Evolutionary conservation across 306 rosid species (phyloP), one percentile per base, ranked within the genome.

Genomic region (Gillenia trifoliata): DNA sequence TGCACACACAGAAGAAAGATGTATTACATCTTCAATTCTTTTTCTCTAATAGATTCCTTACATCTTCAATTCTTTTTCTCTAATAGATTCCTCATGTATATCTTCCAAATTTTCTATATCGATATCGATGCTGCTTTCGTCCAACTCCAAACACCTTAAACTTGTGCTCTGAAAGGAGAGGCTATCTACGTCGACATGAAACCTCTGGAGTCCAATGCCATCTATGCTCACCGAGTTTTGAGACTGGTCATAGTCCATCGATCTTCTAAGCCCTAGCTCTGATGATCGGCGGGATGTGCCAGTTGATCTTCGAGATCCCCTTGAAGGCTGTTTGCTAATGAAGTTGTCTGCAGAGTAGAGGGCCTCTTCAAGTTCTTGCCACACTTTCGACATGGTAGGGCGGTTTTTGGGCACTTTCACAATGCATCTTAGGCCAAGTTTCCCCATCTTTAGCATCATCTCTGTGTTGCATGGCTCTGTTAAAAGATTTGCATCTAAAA

Each of bases 361-460:
- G 68, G 92, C 83, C 45, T 78, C 89, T 70, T 85, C 89, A 23
- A 93, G 83, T 66, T 91, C 92, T 77, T 60, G 86, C 79, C 88
- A 85, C 71, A 89, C 96, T 31, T 80, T 85, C 2, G 83, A 73
- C 97, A 93, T 91, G 76, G 93, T 89, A 13, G 97, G 96, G 6
- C 96, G 92, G 28, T 84, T 70, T 59, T 93, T 89, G 33, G 97
- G 96, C 64, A 76, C 76, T 64, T 79, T 73, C 31, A 81, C 89
- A 63, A 85, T 87, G 85, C 98, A 93, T 78, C 78, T 85, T 25
- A 90, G 77, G 30, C 85, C 93, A 79, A 93, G 88, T 80, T 75
- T 77, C 20, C 96, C 98, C 93, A 90, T 86, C 75, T 87, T 85
- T 57, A 86, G 78, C 96, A 90, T 82, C 81, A 86, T 85, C 57